Conservation (phyloP, 1,139 yeast species). For the Diutina siamensis region DNA sequence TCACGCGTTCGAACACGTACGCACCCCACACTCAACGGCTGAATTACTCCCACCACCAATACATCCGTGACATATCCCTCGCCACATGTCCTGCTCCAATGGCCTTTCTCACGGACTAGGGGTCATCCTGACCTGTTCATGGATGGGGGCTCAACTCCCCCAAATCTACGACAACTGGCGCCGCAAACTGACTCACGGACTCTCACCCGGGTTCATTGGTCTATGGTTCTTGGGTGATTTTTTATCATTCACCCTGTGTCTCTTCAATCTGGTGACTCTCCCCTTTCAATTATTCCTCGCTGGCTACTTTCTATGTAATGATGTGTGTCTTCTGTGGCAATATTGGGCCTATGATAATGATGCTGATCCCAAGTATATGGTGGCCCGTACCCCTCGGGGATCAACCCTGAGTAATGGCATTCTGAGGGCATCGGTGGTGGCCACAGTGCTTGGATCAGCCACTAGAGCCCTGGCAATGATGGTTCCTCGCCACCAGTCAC, state of each 20-base stretch:
- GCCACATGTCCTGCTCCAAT: background rate
- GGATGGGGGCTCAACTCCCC: conserved; percentile 85
- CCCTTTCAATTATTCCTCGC: conserved; percentile 70
- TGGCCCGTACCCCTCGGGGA: background rate
- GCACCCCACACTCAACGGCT: no score
- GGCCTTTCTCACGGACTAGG: background rate
- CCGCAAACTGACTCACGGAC: conserved; percentile 75
- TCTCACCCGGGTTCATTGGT: conserved; percentile 62
- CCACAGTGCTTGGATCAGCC: background rate
- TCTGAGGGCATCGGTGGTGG: conserved; percentile 4
- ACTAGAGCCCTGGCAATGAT: conserved; percentile 10
- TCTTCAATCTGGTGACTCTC: conserved; percentile 60
- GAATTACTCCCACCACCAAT: no score
- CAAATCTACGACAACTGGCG: conserved; percentile 70
- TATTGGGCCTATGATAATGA: conserved; percentile 50
- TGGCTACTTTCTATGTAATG: conserved; percentile 64
- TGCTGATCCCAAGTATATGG: background rate
- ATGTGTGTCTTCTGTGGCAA: conserved; percentile 59
- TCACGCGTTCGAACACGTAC: no score
- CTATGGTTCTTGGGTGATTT: conserved; percentile 85
- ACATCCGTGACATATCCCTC: no score
- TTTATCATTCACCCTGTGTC: conserved; percentile 68
- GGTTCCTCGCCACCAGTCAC: conserved; percentile 10
- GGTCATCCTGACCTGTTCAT: conserved; percentile 14
- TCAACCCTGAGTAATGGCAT: background rate